phyloP scores from a whole-genome alignment of 306 rosid species.

The Prunus davidiana region DNA sequence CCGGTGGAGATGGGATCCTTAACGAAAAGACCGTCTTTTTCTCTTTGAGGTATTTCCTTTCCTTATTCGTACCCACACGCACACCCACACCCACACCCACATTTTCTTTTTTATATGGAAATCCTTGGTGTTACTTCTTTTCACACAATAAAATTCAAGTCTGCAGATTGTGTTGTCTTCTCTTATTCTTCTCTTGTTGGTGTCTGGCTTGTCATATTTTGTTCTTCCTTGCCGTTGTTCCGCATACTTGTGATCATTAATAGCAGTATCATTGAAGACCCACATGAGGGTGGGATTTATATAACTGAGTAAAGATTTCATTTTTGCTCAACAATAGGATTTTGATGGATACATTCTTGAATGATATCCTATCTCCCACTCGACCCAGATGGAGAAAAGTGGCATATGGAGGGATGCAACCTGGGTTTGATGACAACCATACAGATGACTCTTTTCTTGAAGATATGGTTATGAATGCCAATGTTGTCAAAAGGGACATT shows the following conservation, averaged over 20 bases:
- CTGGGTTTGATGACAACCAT: slow-evolving; percentile 83
- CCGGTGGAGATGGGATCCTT: neutral
- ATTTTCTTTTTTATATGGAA: neutral
- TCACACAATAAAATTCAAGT: neutral
- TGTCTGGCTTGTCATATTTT: neutral
- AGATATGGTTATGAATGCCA: slow-evolving; percentile 93
- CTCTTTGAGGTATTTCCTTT: neutral
- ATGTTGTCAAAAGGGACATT: slow-evolving; percentile 78
- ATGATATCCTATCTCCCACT: slow-evolving; percentile 31
- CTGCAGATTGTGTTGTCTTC: neutral
- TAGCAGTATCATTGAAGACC: neutral
- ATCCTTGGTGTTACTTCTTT: neutral
- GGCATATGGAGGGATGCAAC: slow-evolving; percentile 96
- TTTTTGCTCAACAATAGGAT: neutral
- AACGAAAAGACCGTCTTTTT: neutral
- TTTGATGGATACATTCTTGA: slow-evolving; percentile 41
- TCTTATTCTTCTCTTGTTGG: neutral
- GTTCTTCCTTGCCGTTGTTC: neutral
- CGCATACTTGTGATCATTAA: neutral
- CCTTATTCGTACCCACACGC: neutral
- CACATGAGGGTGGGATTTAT: neutral
- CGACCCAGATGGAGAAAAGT: slow-evolving; percentile 78
- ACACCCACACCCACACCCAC: neutral
- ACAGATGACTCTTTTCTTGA: slow-evolving; percentile 86
- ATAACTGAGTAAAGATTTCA: neutral